Percentiles rank a stretch among this genome's conserved stretches.
Evolutionary conservation across 176 grass and related monocot species (phyloP).

Genomic region (Guadua angustifolia): DNA sequence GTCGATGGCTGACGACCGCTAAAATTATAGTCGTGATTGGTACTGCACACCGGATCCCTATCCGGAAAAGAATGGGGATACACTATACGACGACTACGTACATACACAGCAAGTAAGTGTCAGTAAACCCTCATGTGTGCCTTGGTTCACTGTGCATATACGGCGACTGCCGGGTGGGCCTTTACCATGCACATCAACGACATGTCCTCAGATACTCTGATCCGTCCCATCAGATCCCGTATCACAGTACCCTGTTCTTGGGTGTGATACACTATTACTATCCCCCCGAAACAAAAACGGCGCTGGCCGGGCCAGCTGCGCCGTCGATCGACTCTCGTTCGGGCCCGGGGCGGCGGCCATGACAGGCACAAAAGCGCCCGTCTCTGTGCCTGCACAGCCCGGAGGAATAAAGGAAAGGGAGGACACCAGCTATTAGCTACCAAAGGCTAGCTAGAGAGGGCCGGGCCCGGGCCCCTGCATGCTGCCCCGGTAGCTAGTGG

Average conservation of each 20-base stretch:
- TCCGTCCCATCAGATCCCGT: background rate
- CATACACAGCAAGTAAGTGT: no score
- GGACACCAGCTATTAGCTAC: background rate
- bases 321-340: no score
- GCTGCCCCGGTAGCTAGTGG: background rate
- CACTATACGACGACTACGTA: no score
- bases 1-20: no score
- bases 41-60: no score
- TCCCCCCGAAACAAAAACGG: background rate
- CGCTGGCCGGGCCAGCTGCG: background rate
- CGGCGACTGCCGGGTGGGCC: background rate
- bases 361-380: background rate
- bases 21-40: no score
- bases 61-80: background rate
- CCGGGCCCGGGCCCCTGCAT: no score
- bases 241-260: background rate
- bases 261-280: background rate
- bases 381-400: slow-evolving; percentile 22
- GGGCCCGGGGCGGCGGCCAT: background rate
- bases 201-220: background rate
- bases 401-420: slow-evolving; percentile 19
- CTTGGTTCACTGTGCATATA: background rate
- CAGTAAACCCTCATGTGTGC: background rate
- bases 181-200: background rate
- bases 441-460: no score